These are phyloP conservation scores for Corylus americana DNA, from an alignment of 306 rosid genomes.

Conservation along the genomic window DNA sequence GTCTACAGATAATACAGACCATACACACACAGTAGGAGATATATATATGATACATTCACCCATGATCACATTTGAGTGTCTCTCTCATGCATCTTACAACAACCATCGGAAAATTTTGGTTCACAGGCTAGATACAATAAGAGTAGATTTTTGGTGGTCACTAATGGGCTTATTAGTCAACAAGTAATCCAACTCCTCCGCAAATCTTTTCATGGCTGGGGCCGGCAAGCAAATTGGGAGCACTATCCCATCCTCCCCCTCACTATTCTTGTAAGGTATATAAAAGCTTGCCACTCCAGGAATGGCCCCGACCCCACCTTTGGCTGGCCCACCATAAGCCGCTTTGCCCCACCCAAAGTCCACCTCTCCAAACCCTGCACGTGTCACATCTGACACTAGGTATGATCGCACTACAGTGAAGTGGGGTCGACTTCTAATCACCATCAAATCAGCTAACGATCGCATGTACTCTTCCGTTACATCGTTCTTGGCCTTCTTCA, in stretches of 20 bases:
- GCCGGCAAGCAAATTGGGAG: conserved; percentile 53
- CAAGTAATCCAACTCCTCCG: conserved; percentile 21
- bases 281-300: conserved; percentile 53
- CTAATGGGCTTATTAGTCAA: conserved; percentile 3
- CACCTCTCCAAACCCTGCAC: conserved; percentile 45
- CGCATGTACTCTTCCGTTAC: conserved; percentile 57
- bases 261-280: conserved; percentile 30
- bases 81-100: neutral
- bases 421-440: conserved; percentile 40
- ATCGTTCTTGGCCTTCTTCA: conserved; percentile 44
- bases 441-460: conserved; percentile 60
- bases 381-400: conserved; percentile 55
- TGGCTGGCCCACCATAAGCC: conserved; percentile 50
- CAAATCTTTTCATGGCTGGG: conserved; percentile 52
- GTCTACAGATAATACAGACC: no score
- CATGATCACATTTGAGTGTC: neutral
- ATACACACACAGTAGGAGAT: no score
- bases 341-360: conserved; percentile 71
- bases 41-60: neutral
- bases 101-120: neutral
- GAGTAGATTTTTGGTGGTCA: neutral
- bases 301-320: conserved; percentile 45
- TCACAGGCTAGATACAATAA: neutral
- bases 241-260: conserved; percentile 47
- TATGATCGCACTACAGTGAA: conserved; percentile 40